Evolutionary conservation across 805 yeast species (phyloP).

Genomic region (Yamadazyma kitorensis): DNA sequence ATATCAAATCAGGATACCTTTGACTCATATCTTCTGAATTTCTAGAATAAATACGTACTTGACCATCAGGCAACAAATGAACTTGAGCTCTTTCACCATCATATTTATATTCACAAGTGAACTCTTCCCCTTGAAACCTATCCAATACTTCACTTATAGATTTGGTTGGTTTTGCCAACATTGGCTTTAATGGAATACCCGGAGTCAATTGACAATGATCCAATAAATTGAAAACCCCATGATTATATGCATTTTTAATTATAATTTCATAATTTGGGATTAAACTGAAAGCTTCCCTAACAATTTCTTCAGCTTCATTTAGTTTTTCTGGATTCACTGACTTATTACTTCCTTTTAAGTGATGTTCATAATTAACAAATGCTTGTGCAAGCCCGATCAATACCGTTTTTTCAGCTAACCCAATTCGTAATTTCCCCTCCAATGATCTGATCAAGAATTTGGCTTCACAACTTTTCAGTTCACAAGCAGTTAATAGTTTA

Average conservation of each 20-base stretch:
- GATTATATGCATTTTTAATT: constrained; percentile 58
- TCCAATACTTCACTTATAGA: constrained; percentile 90
- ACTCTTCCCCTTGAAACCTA: constrained; percentile 76
- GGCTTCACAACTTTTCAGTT: constrained; percentile 68
- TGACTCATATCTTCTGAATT: constrained; percentile 97
- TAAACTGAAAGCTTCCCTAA: constrained; percentile 85
- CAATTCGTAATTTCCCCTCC: constrained; percentile 91
- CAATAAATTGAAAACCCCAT: constrained; percentile 65
- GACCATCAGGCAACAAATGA: constrained; percentile 65
- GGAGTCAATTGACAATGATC: constrained; percentile 77
- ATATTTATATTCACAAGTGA: constrained; percentile 95
- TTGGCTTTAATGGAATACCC: constrained; percentile 93
- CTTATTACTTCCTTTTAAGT: constrained; percentile 16
- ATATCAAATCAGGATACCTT: constrained; percentile 85
- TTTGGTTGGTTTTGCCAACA: constrained; percentile 98
- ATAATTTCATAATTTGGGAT: constrained; percentile 86
- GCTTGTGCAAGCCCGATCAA: constrained; percentile 83
- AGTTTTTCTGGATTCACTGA: constrained; percentile 41
- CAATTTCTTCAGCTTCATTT: constrained; percentile 67
- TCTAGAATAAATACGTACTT: constrained; percentile 79
- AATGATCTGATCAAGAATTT: constrained; percentile 85
- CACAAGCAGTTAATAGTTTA: constrained; percentile 80
- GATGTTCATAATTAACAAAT: constrained; percentile 57
- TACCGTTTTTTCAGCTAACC: constrained; percentile 91
- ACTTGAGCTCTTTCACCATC: constrained; percentile 98